Evolutionary conservation across 192 early-diverging fungal genomes (phyloP).

Genomic region (Mortierella alpina): DNA sequence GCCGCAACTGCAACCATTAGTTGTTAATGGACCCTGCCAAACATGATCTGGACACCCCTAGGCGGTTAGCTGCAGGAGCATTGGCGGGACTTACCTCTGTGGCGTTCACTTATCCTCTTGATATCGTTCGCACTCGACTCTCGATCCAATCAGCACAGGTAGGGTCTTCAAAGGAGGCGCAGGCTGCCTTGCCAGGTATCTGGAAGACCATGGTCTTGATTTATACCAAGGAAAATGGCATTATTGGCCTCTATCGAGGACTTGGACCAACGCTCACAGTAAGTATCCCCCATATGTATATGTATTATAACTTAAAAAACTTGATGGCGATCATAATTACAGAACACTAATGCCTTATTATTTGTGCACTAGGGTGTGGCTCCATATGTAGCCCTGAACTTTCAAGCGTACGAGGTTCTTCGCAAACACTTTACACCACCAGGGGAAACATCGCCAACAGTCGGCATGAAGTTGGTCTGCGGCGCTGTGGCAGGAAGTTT

Average conservation of each 20-base stretch:
- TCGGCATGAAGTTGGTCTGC: constrained; percentile 71
- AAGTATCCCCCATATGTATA: constrained; percentile 3
- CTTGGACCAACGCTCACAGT: constrained; percentile 76
- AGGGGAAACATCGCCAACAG: constrained; percentile 68
- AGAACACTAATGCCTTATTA: background rate
- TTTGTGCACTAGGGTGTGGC: constrained; percentile 68
- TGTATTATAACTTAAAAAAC: background rate
- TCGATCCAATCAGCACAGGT: constrained; percentile 78
- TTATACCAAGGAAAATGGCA: constrained; percentile 78
- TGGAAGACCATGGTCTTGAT: constrained; percentile 70
- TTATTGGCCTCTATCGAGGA: constrained; percentile 78
- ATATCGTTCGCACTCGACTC: constrained; percentile 82
- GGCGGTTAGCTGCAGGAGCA: constrained; percentile 78
- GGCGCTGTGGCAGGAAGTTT: constrained; percentile 84
- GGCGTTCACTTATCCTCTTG: constrained; percentile 81
- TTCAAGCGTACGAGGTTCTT: constrained; percentile 83
- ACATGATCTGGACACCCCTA: constrained; percentile 75
- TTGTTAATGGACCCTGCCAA: constrained; percentile 75
- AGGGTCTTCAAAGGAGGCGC: constrained; percentile 53
- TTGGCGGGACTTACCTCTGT: constrained; percentile 83
- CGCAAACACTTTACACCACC: constrained; percentile 74
- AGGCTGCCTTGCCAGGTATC: constrained; percentile 77
- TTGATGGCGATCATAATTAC: background rate
- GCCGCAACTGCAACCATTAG: background rate
- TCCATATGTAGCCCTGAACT: constrained; percentile 86